A percentile compares a stretch with the other conserved stretches of the same genome.
Evolutionary conservation across 202 grass and related monocot genomes (phyloP).

Genomic region (Dendrocalamus latiflorus): DNA sequence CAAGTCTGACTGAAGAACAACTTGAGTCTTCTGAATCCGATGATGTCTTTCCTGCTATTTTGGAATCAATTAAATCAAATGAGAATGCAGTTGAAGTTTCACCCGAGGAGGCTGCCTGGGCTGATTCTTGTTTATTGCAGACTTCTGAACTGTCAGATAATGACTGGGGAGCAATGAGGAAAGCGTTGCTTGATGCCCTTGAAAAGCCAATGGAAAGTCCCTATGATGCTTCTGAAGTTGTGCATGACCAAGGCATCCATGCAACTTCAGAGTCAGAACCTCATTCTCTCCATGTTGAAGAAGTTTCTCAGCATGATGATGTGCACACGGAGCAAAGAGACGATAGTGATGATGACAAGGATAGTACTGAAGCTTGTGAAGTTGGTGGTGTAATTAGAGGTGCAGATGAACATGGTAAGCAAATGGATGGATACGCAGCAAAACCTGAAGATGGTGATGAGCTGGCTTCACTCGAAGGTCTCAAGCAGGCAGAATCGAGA

Average conservation of each 20-base stretch:
- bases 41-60: too few relatives aligned
- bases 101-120: too few relatives aligned
- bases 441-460: slow-evolving; percentile 15
- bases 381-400: slow-evolving; percentile 22
- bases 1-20: too few relatives aligned
- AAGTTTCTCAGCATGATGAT: slow-evolving; percentile 8
- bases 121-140: slow-evolving; percentile 50
- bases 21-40: too few relatives aligned
- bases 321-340: slow-evolving; percentile 35
- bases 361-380: slow-evolving; percentile 12
- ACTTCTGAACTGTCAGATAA: slow-evolving; percentile 36
- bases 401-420: slow-evolving; percentile 28
- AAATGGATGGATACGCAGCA: slow-evolving; percentile 10
- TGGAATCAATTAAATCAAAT: too few relatives aligned
- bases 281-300: slow-evolving; percentile 3
- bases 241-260: background rate
- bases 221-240: slow-evolving; percentile 4
- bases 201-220: slow-evolving; percentile 9
- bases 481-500: slow-evolving; percentile 17
- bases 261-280: slow-evolving; percentile 5
- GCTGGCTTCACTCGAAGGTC: background rate
- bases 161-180: slow-evolving; percentile 42
- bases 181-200: slow-evolving; percentile 36
- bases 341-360: background rate
- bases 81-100: too few relatives aligned